Evolutionary conservation across 2,329 filamentous ascomycete genomes (phyloP).

Genomic region (Aspergillus sp.): DNA sequence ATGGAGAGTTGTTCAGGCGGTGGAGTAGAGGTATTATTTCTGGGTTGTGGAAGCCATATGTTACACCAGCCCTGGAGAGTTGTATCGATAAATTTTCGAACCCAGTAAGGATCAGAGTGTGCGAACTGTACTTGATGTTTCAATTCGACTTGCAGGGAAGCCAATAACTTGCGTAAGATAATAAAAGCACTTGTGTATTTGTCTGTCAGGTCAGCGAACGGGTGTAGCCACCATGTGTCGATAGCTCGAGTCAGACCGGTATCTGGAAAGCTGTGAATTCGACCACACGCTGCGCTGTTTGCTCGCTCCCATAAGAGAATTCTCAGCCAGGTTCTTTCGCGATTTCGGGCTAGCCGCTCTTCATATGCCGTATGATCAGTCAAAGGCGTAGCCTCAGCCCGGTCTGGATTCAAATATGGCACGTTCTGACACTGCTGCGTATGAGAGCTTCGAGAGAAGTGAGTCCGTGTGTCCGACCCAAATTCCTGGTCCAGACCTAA

Average conservation of each 20-base stretch:
- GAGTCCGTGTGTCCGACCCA: no score
- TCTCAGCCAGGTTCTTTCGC: constrained; percentile 25
- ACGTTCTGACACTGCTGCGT: no score
- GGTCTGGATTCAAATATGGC: no score
- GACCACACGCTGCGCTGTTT: constrained; percentile 22
- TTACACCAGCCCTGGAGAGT: constrained; percentile 17
- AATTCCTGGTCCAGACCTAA: constrained; percentile 19
- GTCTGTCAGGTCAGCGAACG: constrained; percentile 20
- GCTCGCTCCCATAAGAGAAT: constrained; percentile 27
- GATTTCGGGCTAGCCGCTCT: constrained; percentile 17
- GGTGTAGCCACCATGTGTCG: constrained; percentile 23
- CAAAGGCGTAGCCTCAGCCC: no score
- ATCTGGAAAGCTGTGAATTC: constrained; percentile 22
- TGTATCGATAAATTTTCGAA: constrained; percentile 15
- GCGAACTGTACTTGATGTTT: constrained; percentile 5
- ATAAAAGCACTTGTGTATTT: constrained; percentile 26
- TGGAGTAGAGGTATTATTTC: not conserved
- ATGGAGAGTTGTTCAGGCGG: constrained; percentile 10
- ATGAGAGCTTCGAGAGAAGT: no score
- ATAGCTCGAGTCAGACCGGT: constrained; percentile 18
- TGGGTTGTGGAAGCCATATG: constrained; percentile 13
- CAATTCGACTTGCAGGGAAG: constrained; percentile 13
- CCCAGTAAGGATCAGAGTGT: constrained; percentile 18
- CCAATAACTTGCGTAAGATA: constrained; percentile 14
- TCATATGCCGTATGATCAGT: not conserved